Percentiles rank a stretch among this genome's conserved stretches.
Evolutionary conservation across 805 yeast species (phyloP).

Genomic region (Saturnispora dispora): DNA sequence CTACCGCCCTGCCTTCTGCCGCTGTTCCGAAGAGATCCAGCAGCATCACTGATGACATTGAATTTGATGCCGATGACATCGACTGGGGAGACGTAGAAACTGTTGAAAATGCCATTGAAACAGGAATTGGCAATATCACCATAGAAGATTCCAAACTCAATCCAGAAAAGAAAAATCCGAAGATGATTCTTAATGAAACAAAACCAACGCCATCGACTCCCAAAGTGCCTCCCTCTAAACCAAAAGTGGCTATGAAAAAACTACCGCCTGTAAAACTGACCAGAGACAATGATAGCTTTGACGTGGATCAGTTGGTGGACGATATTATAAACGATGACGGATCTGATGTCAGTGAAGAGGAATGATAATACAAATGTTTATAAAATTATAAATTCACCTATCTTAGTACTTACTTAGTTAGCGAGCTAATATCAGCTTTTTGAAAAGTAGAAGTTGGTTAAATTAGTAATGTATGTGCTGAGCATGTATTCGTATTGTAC

Average conservation of each 20-base stretch:
- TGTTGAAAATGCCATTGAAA: constrained; percentile 1
- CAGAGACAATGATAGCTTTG: neutral
- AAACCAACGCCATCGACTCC: neutral
- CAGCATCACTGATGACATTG: constrained; percentile 2
- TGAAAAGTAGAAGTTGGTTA: too few species aligned
- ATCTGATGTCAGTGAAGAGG: constrained; percentile 6
- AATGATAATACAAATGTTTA: neutral
- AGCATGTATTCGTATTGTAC: neutral
- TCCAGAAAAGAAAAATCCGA: too few species aligned
- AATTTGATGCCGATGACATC: constrained; percentile 16
- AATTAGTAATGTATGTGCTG: neutral
- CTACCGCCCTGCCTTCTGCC: neutral
- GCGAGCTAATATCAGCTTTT: neutral
- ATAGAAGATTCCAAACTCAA: neutral
- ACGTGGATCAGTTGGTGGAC: constrained; percentile 4
- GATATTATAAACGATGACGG: neutral
- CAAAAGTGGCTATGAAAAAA: neutral
- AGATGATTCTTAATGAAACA: neutral
- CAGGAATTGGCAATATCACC: neutral
- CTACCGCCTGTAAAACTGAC: neutral
- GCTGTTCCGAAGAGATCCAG: neutral
- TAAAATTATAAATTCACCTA: too few species aligned
- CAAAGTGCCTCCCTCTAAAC: too few species aligned
- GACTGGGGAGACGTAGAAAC: constrained; percentile 23
- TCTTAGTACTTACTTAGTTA: too few species aligned